A percentile compares a stretch with the other conserved stretches of the same genome.
These are phyloP conservation scores for Penicillium salamii DNA, from an alignment of 495 filamentous ascomycete species.

Conservation along the genomic window DNA sequence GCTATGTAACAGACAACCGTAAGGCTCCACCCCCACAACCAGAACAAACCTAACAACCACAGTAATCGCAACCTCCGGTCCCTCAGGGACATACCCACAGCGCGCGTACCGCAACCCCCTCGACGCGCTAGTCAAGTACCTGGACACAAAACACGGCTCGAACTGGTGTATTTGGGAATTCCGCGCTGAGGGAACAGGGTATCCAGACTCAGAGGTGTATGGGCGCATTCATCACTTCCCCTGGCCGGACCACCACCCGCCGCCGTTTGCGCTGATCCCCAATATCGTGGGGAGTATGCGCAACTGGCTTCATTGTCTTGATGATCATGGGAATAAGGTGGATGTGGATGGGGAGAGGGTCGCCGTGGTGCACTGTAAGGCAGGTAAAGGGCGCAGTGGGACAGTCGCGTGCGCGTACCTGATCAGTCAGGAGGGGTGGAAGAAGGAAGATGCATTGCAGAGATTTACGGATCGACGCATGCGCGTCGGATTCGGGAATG, in stretches of 20 bases:
- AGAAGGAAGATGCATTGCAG: slow-evolving; percentile 68
- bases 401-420: slow-evolving; percentile 83
- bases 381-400: slow-evolving; percentile 92
- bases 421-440: slow-evolving; percentile 88
- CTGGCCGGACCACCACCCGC: slow-evolving; percentile 96
- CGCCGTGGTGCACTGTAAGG: slow-evolving; percentile 94
- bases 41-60: too few relatives aligned
- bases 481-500: slow-evolving; percentile 80
- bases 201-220: slow-evolving; percentile 86
- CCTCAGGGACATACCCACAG: slow-evolving; percentile 81
- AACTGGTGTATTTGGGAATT: slow-evolving; percentile 98
- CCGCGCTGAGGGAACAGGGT: slow-evolving; percentile 92
- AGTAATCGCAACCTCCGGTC: slow-evolving; percentile 79
- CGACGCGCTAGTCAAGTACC: slow-evolving; percentile 76
- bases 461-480: slow-evolving; percentile 87
- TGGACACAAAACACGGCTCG: slow-evolving; percentile 76
- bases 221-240: slow-evolving; percentile 82
- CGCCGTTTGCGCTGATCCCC: slow-evolving; percentile 84
- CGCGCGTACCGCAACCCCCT: slow-evolving; percentile 91
- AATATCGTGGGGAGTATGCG: slow-evolving; percentile 87
- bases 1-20: slow-evolving; percentile 87
- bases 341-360: slow-evolving; percentile 51
- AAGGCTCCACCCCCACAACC: slow-evolving; percentile 2
- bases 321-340: slow-evolving; percentile 18
- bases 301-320: slow-evolving; percentile 70